Evolutionary conservation across 305 asterid genomes (phyloP), one percentile per base, ranked within the genome.

Genomic region (Coffea humblotiana): DNA sequence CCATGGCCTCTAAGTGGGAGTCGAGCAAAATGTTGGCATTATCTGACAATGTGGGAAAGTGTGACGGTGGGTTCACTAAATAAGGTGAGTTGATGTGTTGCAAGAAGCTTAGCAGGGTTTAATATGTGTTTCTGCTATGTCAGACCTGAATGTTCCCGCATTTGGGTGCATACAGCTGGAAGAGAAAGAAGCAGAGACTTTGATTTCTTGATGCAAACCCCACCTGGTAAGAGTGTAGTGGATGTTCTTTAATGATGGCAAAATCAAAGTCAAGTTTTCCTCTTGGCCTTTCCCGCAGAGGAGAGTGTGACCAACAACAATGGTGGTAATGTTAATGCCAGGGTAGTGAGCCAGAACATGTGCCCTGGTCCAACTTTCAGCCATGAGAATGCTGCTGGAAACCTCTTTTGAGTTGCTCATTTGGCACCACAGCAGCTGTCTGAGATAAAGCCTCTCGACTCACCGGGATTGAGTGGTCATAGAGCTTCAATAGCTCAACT

Each of bases 151-250:
- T 0, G 77, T 60, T 64, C 70, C 86, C 45, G 81, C 74, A 35
- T 74, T 35, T 65, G 84, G 71, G 75, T 85, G 81, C 81, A 90
- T 47, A 83, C 99, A 95, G 69, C 80, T 60, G 72, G 90, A 81
- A 54, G 97, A 88, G 54, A 95, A 82, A 16, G 92, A 80, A 83
- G 91, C 77, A 32, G 95, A 77, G 4, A 88, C 89, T 83, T 90
- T 92, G 77, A 95, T 90, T 71, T 90, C 88, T 68, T 74, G 79
- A 18, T 94, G 94, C 88, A 95, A 83, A 63, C 97, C 99, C 98
- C 99, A 95, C 81, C 98, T 89, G 65, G 92, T 91, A 70, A 95
- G 99, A n/a, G 97, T 87, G 47, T 90, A 82, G 86, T 91, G 89
- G 60, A 93, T 86, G 92, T 92, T 95, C 82, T 88, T 91, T 54